Evolutionary conservation across 495 filamentous ascomycete genomes (phyloP), one percentile per base, ranked within the genome.

Genomic region (Bathelium albidoporum): DNA sequence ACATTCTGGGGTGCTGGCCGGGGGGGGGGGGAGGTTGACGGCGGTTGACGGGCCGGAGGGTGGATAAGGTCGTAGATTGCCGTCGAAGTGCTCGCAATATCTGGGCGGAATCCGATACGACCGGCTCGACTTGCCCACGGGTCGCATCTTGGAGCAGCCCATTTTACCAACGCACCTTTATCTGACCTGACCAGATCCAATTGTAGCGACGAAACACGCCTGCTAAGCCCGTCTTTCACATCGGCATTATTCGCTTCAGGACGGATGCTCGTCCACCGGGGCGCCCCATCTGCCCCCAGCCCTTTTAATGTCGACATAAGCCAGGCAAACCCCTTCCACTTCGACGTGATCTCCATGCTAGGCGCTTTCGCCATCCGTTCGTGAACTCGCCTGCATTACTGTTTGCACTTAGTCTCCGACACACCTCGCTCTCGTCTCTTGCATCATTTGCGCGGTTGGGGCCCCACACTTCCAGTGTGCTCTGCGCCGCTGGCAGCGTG

Each of bases 321-420:
- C 22, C 49, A 26, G 49, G 24, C 24, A 55, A 16, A n/a, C 49
- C 49, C 49, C 34, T 24, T 24, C 49, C 49, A 28, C 24, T 29
- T 2, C n/a, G 20, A 16, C 26, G 24, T 55, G 49, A 55, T 55
- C 49, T 55, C 24, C 49, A 55, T 55, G 12, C 49, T 29, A 24
- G 49, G 22, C 49, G 49, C 49, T 55, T 55, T 55, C 49, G 49
- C 49, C 49, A 55, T 55, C 49, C 49, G 49, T 55, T 55, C 49
- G 49, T 55, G 49, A 55, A 29, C 49, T 55, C 49, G 49, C 49
- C 49, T 55, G 5, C 29, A 9, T 55, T 55, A 55, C 49, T 55
- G 12, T 29, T 55, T 55, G 49, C 24, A 26, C 26, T 29, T 55
- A 55, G 49, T 29, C 49, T 11, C 49, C 49, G 49, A 55, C 24